Evolutionary conservation across 345 rosid genomes (phyloP).

Genomic region (Citrus glauca): DNA sequence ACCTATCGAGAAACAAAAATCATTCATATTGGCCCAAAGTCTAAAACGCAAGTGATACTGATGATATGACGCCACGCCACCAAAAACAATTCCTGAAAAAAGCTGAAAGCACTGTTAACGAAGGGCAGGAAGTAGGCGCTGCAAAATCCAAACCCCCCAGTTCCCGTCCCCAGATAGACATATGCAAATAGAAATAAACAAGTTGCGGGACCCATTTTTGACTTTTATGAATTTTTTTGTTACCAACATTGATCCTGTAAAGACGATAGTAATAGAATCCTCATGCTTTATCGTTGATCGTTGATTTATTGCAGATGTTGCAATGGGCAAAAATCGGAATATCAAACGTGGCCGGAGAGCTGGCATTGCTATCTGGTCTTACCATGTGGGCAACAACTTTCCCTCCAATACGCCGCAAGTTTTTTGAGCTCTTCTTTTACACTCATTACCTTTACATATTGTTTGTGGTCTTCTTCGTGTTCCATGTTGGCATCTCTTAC

Average conservation of each 20-base stretch:
- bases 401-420: constrained; percentile 47
- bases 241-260: too few species aligned
- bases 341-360: constrained; percentile 72
- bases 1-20: neutral
- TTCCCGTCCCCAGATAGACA: too few species aligned
- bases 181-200: neutral
- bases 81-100: neutral
- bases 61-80: neutral
- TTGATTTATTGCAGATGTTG: constrained; percentile 38
- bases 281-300: too few species aligned
- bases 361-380: constrained; percentile 53
- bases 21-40: neutral
- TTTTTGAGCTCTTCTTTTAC: constrained; percentile 81
- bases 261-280: too few species aligned
- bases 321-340: constrained; percentile 37
- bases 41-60: too few species aligned
- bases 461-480: constrained; percentile 60
- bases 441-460: constrained; percentile 65
- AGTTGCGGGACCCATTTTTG: neutral
- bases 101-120: neutral
- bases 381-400: constrained; percentile 67
- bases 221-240: too few species aligned
- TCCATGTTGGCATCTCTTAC: constrained; percentile 61
- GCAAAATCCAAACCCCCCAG: too few species aligned
- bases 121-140: neutral